Evolutionary conservation across 164 flowering plant genomes (phyloP).

Genomic region (Nelumbo lutea): DNA sequence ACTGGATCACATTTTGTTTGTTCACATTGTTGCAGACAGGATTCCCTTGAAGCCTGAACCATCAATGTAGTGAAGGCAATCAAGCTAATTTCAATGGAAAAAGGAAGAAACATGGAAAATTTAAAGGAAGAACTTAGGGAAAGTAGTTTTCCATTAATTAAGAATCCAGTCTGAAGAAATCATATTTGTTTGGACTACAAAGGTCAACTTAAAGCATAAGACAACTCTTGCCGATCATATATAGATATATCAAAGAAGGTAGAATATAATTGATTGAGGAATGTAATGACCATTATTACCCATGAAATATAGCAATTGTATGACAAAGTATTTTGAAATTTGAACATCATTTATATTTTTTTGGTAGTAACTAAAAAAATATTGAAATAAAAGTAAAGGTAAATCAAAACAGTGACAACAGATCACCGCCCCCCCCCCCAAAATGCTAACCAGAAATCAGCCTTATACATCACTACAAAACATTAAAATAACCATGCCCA

Average conservation of each 20-base stretch:
- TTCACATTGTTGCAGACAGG: conserved; percentile 46
- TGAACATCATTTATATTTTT: too few species aligned
- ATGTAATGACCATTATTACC: neutral
- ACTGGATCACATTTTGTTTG: conserved; percentile 15
- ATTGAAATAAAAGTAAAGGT: too few species aligned
- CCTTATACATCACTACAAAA: too few species aligned
- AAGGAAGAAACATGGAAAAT: neutral
- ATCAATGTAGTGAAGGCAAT: neutral
- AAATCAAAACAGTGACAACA: too few species aligned
- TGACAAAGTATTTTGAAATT: neutral
- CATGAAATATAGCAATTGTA: neutral
- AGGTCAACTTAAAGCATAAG: too few species aligned
- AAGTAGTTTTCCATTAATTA: neutral
- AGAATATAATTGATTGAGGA: neutral
- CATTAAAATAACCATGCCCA: too few species aligned
- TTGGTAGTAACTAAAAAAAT: too few species aligned
- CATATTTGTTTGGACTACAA: neutral
- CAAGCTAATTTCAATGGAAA: neutral
- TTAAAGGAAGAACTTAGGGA: neutral
- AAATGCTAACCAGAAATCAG: too few species aligned
- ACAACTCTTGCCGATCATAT: too few species aligned
- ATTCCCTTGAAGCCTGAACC: conserved; percentile 69
- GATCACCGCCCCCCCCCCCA: too few species aligned
- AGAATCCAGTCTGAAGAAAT: neutral
- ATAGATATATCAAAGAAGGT: neutral